Evolutionary conservation across 768 basidiomycete species (phyloP).

Genomic region (Gloeopeniophorella convolvens): DNA sequence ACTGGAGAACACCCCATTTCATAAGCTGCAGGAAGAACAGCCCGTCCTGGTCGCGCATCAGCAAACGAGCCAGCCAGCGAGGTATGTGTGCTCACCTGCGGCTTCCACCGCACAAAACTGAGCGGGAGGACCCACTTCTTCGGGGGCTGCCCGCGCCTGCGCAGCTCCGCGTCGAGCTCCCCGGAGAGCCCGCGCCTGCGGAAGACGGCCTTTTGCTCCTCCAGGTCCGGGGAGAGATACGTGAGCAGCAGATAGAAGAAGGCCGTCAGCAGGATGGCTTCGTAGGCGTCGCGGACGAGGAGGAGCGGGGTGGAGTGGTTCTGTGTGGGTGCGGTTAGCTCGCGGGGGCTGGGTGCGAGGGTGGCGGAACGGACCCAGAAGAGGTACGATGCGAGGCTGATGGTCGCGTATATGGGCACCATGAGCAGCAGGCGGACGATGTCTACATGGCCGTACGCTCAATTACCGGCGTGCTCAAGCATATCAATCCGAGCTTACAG

Average conservation of each 20-base stretch:
- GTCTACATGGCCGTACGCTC: too few species aligned
- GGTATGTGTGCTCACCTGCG: slow-evolving; percentile 35
- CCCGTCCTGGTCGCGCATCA: slow-evolving; percentile 40
- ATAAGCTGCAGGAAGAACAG: slow-evolving; percentile 64
- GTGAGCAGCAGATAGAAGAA: slow-evolving; percentile 75
- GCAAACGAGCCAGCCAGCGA: background rate
- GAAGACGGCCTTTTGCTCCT: slow-evolving; percentile 57
- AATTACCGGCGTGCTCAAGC: too few species aligned
- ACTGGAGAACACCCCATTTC: slow-evolving; percentile 75
- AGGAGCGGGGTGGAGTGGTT: slow-evolving; percentile 64
- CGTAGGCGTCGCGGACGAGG: slow-evolving; percentile 67
- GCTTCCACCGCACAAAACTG: slow-evolving; percentile 55
- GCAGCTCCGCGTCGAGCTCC: slow-evolving; percentile 41
- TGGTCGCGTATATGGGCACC: slow-evolving; percentile 68
- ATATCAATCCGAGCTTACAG: slow-evolving; percentile 33
- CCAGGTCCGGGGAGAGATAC: slow-evolving; percentile 58
- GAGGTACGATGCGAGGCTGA: slow-evolving; percentile 62
- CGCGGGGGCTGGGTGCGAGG: background rate
- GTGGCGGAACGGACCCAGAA: slow-evolving; percentile 47
- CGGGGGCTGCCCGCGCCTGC: slow-evolving; percentile 38
- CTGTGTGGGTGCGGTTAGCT: slow-evolving; percentile 27
- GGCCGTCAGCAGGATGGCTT: slow-evolving; percentile 65
- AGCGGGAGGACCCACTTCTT: slow-evolving; percentile 68
- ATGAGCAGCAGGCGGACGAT: slow-evolving; percentile 72
- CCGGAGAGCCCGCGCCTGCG: slow-evolving; percentile 50